Evolutionary conservation across 345 rosid species (phyloP), one percentile per base, ranked within the genome.

Genomic region (Citrus cavaleriei): DNA sequence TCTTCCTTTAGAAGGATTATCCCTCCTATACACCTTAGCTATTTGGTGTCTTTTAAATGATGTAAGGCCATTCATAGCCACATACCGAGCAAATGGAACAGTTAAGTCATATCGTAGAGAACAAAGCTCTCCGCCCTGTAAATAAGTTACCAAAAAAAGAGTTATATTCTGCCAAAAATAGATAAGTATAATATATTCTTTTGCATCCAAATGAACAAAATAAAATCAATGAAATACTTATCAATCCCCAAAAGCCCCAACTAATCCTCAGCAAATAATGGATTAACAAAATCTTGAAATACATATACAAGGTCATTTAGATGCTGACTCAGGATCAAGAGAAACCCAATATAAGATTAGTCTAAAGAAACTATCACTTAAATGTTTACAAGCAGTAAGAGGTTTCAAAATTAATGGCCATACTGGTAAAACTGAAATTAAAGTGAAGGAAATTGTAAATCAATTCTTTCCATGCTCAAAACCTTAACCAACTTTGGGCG

Each of bases 81-180:
- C 93, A 77, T 86, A 90, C 77, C 98, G 86, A 60, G 97, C 97
- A 90, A 96, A 96, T 63, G 98, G 99, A 70, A 94, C 98, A 7
- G 98, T 96, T 79, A 96, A 84, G 89, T 96, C 97, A 65, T 96
- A 96, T 46, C 98, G 85, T 79, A 96, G 79, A 68, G 98, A 96
- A 83, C 98, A 96, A 69, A 91, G 95, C 87, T 94, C 98, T 78
- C 98, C 99, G 76, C 98, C 99, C 97, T 94, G 90, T 55, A 83
- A 75, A 72, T 65, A 51, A 64, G 70, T 70, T 30, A 49, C 40
- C 54, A 59, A 49, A 32, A 34, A 0, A 51, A 51, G 19, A 30
- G 66, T 65, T 58, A 65, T 30, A 51, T 3, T n/a, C 42, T 3
- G 49, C 28, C 46, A 12, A 4, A 13, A 42, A 46, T 5, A 42